Evolutionary conservation across 1,284 basidiomycete species (phyloP).

Genomic region (Leccinum insigne): DNA sequence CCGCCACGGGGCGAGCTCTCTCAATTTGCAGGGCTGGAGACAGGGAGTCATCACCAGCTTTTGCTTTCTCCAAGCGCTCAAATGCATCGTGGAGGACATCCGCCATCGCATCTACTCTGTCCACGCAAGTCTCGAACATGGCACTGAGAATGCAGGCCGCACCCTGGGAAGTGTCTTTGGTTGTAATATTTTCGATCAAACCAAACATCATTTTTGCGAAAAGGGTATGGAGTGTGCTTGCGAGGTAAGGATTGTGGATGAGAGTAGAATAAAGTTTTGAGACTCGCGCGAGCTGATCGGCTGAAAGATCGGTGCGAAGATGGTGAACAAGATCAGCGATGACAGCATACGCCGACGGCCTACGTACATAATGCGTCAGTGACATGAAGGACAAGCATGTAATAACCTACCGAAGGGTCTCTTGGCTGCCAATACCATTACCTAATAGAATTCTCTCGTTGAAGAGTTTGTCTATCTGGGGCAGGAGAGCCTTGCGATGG

Average conservation of each 20-base stretch:
- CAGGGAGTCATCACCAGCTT: slow-evolving; percentile 43
- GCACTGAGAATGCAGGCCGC: slow-evolving; percentile 69
- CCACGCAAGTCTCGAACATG: slow-evolving; percentile 85
- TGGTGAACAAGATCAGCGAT: slow-evolving; percentile 96
- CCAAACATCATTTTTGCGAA: slow-evolving; percentile 95
- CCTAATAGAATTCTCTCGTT: slow-evolving; percentile 94
- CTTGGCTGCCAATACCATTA: slow-evolving; percentile 77
- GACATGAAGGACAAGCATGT: background rate
- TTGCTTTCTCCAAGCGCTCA: slow-evolving; percentile 48
- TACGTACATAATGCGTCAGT: slow-evolving; percentile 39
- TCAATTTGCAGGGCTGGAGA: slow-evolving; percentile 66
- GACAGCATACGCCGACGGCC: slow-evolving; percentile 84
- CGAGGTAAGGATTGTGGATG: slow-evolving; percentile 88
- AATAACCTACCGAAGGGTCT: slow-evolving; percentile 68
- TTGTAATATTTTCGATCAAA: slow-evolving; percentile 81
- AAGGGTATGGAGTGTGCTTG: slow-evolving; percentile 85
- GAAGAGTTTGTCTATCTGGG: slow-evolving; percentile 88
- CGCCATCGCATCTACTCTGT: slow-evolving; percentile 85
- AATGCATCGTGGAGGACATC: slow-evolving; percentile 63
- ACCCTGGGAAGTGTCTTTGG: slow-evolving; percentile 70
- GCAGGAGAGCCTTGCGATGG: slow-evolving; percentile 80
- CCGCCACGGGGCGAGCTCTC: slow-evolving; percentile 75
- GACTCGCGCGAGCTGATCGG: slow-evolving; percentile 78
- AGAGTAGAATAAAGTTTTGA: slow-evolving; percentile 88
- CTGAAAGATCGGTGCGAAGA: slow-evolving; percentile 81